A percentile compares a stretch with the other conserved stretches of the same genome.
These are phyloP conservation scores for Cicer judaicum DNA, from an alignment of 306 rosid species.

Conservation along the genomic window DNA sequence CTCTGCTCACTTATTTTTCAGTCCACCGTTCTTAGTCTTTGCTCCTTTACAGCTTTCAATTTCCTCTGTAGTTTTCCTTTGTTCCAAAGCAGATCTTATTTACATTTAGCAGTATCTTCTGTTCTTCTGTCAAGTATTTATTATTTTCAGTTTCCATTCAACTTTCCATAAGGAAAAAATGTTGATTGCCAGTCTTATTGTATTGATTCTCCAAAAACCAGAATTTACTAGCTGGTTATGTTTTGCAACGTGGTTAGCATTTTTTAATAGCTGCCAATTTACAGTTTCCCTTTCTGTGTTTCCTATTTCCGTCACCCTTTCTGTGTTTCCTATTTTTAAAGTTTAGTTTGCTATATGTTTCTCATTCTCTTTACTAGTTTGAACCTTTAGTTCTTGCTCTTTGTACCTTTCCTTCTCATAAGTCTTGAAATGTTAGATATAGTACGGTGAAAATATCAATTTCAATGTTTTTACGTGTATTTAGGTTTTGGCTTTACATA, in stretches of 20 bases:
- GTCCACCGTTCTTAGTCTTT: constrained; percentile 40
- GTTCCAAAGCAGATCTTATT: constrained; percentile 30
- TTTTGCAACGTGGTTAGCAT: not conserved
- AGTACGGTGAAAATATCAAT: not conserved
- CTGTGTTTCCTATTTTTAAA: constrained; percentile 18
- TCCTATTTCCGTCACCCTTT: constrained; percentile 1
- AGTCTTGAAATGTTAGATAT: constrained; percentile 12
- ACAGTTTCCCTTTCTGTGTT: constrained; percentile 3
- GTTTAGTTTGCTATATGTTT: constrained; percentile 40
- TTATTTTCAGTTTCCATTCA: constrained; percentile 44
- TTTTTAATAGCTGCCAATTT: not conserved
- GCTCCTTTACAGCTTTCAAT: constrained; percentile 33
- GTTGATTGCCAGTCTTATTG: constrained; percentile 19
- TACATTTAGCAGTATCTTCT: constrained; percentile 9
- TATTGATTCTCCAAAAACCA: constrained; percentile 40
- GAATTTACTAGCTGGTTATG: constrained; percentile 32
- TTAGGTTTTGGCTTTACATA: not conserved
- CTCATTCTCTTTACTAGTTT: constrained; percentile 25
- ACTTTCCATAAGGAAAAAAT: constrained; percentile 15
- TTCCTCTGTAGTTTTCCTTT: constrained; percentile 39
- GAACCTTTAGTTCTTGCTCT: not conserved
- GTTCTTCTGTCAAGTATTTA: constrained; percentile 34
- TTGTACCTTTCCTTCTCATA: not conserved
- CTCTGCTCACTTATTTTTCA: constrained; percentile 46
- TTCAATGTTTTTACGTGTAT: constrained; percentile 9